Percentiles rank a stretch among this genome's conserved stretches.
phyloP scores from a whole-genome alignment of 2,329 filamentous ascomycete species.

The Graphilbum fragrans region DNA sequence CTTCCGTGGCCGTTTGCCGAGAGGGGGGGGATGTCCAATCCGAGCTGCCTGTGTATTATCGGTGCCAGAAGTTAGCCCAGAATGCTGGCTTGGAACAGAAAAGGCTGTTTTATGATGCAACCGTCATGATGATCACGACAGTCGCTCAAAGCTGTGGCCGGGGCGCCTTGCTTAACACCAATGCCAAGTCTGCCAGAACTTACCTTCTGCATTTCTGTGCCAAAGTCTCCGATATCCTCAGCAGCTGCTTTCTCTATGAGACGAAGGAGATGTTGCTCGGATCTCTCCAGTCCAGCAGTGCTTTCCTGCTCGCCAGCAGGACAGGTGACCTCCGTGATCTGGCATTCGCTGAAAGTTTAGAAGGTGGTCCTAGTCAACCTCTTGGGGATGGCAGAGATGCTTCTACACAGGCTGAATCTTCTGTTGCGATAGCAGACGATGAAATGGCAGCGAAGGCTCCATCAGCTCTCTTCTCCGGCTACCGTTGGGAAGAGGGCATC shows the following conservation, averaged over 20 bases:
- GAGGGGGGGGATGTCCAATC: not conserved
- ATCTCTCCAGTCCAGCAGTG: constrained; percentile 30
- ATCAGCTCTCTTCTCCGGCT: constrained; percentile 13
- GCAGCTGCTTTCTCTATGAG: constrained; percentile 11
- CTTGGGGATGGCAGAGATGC: too few species aligned
- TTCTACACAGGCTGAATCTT: too few species aligned
- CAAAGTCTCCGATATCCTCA: constrained; percentile 18
- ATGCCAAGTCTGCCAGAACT: constrained; percentile 18
- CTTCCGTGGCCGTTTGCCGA: not conserved
- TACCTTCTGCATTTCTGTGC: constrained; percentile 27
- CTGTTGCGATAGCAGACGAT: not conserved
- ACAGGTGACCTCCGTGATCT: constrained; percentile 41
- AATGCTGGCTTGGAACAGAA: not conserved
- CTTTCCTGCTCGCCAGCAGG: constrained; percentile 38
- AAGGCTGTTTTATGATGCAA: constrained; percentile 18
- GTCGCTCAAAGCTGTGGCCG: constrained; percentile 35
- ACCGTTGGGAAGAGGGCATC: constrained; percentile 24
- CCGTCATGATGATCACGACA: constrained; percentile 28
- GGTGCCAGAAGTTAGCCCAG: not conserved
- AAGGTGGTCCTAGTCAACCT: too few species aligned
- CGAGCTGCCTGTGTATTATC: not conserved
- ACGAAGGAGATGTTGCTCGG: constrained; percentile 16
- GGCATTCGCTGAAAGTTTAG: constrained; percentile 37
- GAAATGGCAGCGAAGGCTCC: not conserved
- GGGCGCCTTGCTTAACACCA: constrained; percentile 12